Base-by-base conservation (phyloP, 177 flowering plant genomes). In the Vitis hybrid region DNA sequence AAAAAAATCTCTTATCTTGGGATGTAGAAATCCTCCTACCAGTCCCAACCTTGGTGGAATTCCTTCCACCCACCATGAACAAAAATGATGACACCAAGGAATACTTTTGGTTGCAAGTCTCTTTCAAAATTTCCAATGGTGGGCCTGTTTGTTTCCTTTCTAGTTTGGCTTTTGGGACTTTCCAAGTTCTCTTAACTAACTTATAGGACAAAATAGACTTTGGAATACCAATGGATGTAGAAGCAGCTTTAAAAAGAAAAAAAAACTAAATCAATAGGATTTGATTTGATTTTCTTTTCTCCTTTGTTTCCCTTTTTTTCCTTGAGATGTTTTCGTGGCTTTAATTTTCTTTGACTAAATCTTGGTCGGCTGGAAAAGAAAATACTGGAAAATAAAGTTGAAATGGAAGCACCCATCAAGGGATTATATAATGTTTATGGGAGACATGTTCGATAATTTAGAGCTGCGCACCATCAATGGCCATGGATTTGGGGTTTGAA, bases 331-430 rank as follows among this genome's bases (percentile, higher is more conserved):
- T 71, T 35, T 57, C 54, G 64, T 56, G 11, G 21, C 64, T 66
- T 71, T 65, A 51, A 13, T 71, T 32, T 70, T 64, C 52, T 67
- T 24, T 77, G 73, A 70, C 65, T 49, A 71, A 59, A 49, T 32
- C n/a, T 56, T 74, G 75, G 74, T 68, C 81, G 70, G 72, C 75
- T 59, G 64, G 20, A 58, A 63, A 71, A 41, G 51, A 71, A 56
- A 71, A 57, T 56, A 65, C 4, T 4, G 7, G 30, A 32, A 67
- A 35, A 63, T 63, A 49, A 61, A n/a, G 49, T 35, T 6, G 13
- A 65, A 54, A 68, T 17, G 54, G 61, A 41, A 51, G 53, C 72
- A 65, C 41, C 32, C 12, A 51, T 52, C 61, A 11, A 35, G 17
- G 11, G 18, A 14, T 70, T 70, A 56, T 71, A 2, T 14, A 56